Percentiles rank a stretch among this genome's conserved stretches.
Conservation (phyloP, 2,329 filamentous ascomycete species). For the Venturia effusa region DNA sequence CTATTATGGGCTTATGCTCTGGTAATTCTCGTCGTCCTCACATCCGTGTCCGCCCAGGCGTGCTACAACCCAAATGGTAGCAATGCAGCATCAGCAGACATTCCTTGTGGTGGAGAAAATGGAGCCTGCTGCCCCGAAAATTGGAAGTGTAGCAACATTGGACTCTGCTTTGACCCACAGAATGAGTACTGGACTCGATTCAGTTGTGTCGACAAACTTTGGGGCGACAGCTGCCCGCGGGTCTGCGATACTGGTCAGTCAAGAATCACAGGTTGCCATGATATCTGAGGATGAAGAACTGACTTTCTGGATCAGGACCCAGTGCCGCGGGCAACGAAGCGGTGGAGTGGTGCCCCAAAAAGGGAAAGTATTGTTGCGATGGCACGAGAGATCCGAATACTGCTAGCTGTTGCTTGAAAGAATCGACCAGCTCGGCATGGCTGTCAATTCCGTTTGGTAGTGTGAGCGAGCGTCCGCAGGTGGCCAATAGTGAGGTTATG, state of each 20-base stretch:
- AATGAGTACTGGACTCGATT: constrained; percentile 20
- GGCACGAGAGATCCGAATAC: not conserved
- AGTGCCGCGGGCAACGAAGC: not conserved
- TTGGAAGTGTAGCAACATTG: constrained; percentile 24
- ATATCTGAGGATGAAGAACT: not conserved
- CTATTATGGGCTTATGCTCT: not conserved
- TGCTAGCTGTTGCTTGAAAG: too few relatives aligned
- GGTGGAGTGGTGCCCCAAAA: not conserved
- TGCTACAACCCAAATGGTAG: constrained; percentile 2
- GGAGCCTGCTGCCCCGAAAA: constrained; percentile 22
- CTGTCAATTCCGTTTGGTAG: too few relatives aligned
- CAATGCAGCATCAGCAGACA: not conserved
- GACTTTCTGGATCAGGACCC: not conserved
- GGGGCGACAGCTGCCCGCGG: constrained; percentile 12
- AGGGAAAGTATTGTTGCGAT: not conserved
- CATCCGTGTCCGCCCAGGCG: not conserved
- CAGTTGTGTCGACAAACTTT: constrained; percentile 24
- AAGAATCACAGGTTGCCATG: not conserved
- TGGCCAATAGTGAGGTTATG: not conserved
- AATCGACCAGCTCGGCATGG: too few relatives aligned
- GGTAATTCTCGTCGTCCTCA: not conserved
- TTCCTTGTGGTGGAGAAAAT: not conserved
- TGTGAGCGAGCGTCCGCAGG: not conserved
- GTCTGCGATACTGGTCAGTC: not conserved
- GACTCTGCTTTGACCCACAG: constrained; percentile 20